A percentile compares a stretch with the other conserved stretches of the same genome.
phyloP scores from a whole-genome alignment of 805 yeast species.

The Zygotorulaspora danielsina region DNA sequence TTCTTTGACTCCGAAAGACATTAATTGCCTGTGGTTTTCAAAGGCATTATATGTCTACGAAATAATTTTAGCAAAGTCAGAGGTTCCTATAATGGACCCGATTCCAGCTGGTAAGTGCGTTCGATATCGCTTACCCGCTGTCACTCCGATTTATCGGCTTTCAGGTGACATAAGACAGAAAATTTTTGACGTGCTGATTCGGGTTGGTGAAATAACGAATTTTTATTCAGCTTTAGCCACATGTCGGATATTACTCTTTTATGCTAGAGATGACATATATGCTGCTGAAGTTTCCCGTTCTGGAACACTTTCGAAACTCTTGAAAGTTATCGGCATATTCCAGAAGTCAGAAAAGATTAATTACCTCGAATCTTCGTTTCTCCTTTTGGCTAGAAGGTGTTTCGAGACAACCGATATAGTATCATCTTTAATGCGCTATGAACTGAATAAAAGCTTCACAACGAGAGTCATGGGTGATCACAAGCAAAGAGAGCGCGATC shows the following conservation, averaged over 20 bases:
- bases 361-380: conserved; percentile 45
- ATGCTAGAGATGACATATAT: conserved; percentile 43
- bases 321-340: conserved; percentile 40
- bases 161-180: conserved; percentile 23
- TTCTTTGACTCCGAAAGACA: conserved; percentile 37
- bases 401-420: conserved; percentile 58
- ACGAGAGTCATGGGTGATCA: conserved; percentile 34
- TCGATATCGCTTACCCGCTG: conserved; percentile 17
- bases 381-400: conserved; percentile 59
- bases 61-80: conserved; percentile 48
- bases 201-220: conserved; percentile 39
- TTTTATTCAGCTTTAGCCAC: conserved; percentile 49
- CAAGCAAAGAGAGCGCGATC: conserved; percentile 40
- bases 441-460: conserved; percentile 44
- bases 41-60: conserved; percentile 54
- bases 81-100: conserved; percentile 45
- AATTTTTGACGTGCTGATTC: conserved; percentile 44
- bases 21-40: conserved; percentile 54
- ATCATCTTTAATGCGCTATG: conserved; percentile 46
- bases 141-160: conserved; percentile 25
- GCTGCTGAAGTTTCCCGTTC: conserved; percentile 45
- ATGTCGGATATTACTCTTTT: conserved; percentile 52
- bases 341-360: conserved; percentile 39
- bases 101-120: conserved; percentile 25
- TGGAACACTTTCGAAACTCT: conserved; percentile 44